Percentiles rank a stretch among this genome's conserved stretches.
These are phyloP conservation scores for Erodium texanum DNA, from an alignment of 441 rosid genomes.

Conservation along the genomic window DNA sequence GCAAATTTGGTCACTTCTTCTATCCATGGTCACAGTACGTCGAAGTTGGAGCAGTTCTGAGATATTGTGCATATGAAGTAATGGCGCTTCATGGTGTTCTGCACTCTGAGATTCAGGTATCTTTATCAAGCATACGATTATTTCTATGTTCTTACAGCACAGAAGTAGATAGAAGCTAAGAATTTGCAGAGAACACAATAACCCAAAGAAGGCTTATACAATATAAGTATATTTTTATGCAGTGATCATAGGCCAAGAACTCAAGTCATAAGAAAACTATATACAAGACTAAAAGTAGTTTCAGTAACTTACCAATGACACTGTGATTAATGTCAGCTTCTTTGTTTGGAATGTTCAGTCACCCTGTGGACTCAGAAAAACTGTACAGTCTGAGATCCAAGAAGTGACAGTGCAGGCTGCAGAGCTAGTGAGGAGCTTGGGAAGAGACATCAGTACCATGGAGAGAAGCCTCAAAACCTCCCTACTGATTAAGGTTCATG, in stretches of 20 bases:
- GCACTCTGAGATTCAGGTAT: constrained; percentile 53
- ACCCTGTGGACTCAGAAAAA: constrained; percentile 38
- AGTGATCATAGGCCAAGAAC: too few relatives aligned
- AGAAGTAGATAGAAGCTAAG: too few relatives aligned
- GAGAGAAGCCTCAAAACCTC: constrained; percentile 29
- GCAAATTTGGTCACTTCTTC: constrained; percentile 45
- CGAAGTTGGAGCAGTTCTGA: constrained; percentile 48
- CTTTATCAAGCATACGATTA: too few relatives aligned
- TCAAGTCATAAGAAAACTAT: too few relatives aligned
- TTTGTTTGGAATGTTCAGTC: constrained; percentile 32
- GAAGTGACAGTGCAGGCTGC: constrained; percentile 47
- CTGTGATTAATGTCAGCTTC: too few relatives aligned
- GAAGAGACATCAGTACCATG: constrained; percentile 44
- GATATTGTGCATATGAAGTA: constrained; percentile 57
- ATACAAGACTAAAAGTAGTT: background rate
- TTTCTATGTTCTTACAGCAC: too few relatives aligned
- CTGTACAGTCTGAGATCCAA: constrained; percentile 41
- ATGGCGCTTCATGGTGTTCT: constrained; percentile 69
- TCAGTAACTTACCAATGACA: background rate
- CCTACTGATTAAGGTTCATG: constrained; percentile 38
- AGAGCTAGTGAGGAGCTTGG: constrained; percentile 41
- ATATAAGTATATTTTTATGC: too few relatives aligned
- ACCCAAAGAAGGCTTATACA: too few relatives aligned
- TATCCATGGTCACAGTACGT: constrained; percentile 68
- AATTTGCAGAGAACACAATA: too few relatives aligned